These are phyloP conservation scores for Cotoneaster glaucophyllus DNA, from an alignment of 306 rosid species.

Conservation along the genomic window DNA sequence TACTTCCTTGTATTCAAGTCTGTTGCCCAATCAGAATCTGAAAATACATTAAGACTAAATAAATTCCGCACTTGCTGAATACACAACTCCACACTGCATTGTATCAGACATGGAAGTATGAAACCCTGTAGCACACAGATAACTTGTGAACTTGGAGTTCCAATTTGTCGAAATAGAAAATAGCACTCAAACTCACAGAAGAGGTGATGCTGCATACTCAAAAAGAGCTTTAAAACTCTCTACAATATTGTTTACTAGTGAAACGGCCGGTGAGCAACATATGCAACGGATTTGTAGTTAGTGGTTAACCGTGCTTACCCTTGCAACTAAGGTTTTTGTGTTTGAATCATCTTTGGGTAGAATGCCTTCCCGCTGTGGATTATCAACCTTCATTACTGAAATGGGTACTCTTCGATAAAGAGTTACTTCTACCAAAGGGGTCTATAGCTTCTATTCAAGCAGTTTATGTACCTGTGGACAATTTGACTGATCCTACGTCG, in stretches of 20 bases:
- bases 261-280: not conserved
- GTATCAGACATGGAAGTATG: no score
- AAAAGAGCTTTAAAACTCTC: not conserved
- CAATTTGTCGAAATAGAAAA: not conserved
- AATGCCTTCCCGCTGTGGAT: not conserved
- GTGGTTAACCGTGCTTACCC: not conserved
- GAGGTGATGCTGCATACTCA: not conserved
- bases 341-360: not conserved
- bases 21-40: no score
- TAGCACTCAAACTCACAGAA: not conserved
- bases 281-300: not conserved
- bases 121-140: no score
- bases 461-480: no score
- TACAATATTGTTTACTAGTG: not conserved
- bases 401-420: not conserved
- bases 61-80: no score
- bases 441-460: no score
- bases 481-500: not conserved
- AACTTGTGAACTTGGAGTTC: no score
- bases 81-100: no score
- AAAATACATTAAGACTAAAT: no score
- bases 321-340: not conserved
- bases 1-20: no score
- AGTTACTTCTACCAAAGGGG: no score
- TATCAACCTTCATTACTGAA: not conserved